phyloP scores from a whole-genome alignment of 1,139 yeast genomes.

The Hyphopichia buzzinii region DNA sequence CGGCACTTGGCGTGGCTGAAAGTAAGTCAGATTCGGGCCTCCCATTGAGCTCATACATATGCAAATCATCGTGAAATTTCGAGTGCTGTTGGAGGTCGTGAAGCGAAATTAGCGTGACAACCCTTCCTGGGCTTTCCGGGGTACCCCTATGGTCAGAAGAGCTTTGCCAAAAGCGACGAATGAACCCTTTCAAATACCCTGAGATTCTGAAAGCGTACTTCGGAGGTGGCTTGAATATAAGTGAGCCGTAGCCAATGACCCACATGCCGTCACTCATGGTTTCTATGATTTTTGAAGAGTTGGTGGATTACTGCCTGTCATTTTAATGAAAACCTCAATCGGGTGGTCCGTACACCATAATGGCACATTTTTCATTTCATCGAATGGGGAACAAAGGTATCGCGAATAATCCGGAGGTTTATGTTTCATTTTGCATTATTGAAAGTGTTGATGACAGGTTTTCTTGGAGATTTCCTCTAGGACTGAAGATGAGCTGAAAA shows the following conservation, averaged over 20 bases:
- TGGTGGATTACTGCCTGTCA: too few species aligned
- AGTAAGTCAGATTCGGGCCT: conserved; percentile 11
- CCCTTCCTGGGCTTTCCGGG: conserved; percentile 81
- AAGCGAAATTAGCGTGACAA: conserved; percentile 70
- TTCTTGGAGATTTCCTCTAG: too few species aligned
- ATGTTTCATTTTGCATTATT: too few species aligned
- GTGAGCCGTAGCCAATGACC: conserved; percentile 90
- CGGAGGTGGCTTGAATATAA: conserved; percentile 91
- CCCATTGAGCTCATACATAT: conserved; percentile 33
- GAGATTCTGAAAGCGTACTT: conserved; percentile 57
- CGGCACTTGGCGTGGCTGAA: conserved; percentile 1
- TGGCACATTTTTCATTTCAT: too few species aligned
- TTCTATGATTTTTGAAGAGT: too few species aligned
- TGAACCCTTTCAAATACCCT: conserved; percentile 73
- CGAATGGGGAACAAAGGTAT: too few species aligned
- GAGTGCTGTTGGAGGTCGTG: conserved; percentile 45
- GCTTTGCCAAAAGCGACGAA: conserved; percentile 88
- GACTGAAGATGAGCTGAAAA: too few species aligned
- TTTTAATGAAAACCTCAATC: too few species aligned
- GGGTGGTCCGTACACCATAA: too few species aligned
- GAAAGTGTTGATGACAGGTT: too few species aligned
- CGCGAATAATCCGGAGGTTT: too few species aligned
- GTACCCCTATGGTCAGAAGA: conserved; percentile 91
- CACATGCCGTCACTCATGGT: conserved; percentile 45
- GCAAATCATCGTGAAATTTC: conserved; percentile 46